phyloP scores from a whole-genome alignment of 371 early-diverging fungal species.

The Mucor racemosus region DNA sequence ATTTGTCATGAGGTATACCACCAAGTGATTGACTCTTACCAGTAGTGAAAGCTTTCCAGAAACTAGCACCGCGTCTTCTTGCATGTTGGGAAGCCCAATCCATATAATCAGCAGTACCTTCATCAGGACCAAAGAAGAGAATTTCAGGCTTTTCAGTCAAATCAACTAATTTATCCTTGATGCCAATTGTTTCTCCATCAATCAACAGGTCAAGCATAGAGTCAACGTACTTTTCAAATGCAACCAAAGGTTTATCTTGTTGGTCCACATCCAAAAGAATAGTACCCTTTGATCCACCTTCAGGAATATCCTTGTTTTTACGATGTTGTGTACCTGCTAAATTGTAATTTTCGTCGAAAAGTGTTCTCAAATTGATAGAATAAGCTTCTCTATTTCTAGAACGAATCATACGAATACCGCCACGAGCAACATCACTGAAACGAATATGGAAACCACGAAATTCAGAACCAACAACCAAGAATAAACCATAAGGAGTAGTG shows the following conservation, averaged over 20 bases:
- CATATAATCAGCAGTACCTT: conserved; percentile 98
- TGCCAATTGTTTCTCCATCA: conserved; percentile 91
- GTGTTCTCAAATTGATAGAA: conserved; percentile 92
- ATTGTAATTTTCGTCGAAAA: conserved; percentile 98
- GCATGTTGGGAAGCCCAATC: conserved; percentile 99
- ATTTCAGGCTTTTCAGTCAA: conserved; percentile 91
- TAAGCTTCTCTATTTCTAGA: conserved; percentile 97
- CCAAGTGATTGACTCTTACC: conserved; percentile 96
- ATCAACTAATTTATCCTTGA: conserved; percentile 96
- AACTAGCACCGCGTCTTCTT: conserved; percentile 84
- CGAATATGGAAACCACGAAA: conserved; percentile 99
- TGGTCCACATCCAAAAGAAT: conserved; percentile 91
- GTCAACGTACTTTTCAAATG: conserved; percentile 98
- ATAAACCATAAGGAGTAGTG: conserved; percentile 90
- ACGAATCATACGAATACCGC: conserved; percentile 97
- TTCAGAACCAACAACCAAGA: conserved; percentile 96
- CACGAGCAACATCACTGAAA: conserved; percentile 97
- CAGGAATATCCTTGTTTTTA: conserved; percentile 93
- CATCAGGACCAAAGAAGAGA: conserved; percentile 98
- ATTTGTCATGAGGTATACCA: conserved; percentile 97
- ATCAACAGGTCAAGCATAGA: conserved; percentile 92
- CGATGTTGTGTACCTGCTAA: conserved; percentile 96
- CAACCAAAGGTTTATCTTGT: conserved; percentile 94
- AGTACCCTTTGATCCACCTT: conserved; percentile 98
- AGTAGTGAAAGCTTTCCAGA: conserved; percentile 99